These are phyloP conservation scores for Clavariopsis aquatica DNA, from an alignment of 495 filamentous ascomycete genomes.

Conservation along the genomic window DNA sequence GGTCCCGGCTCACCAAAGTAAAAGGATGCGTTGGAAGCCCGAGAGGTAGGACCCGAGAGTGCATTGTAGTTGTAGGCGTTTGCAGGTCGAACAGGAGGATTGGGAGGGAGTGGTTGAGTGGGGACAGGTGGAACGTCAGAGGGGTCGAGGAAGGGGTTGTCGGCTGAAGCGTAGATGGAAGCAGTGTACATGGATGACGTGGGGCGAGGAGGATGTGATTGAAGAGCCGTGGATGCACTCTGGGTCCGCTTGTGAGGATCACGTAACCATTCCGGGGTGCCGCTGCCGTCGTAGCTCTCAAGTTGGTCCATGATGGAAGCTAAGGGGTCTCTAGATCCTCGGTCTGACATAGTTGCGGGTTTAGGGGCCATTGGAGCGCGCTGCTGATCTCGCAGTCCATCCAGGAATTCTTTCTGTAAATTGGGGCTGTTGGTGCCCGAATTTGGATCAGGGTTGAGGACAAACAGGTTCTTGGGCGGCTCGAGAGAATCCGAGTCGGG, in stretches of 20 bases:
- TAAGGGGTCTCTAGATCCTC: slow-evolving; percentile 31
- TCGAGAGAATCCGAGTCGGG: slow-evolving; percentile 16
- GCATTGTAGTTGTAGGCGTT: slow-evolving; percentile 30
- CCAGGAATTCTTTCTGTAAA: slow-evolving; percentile 6
- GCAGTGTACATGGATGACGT: slow-evolving; percentile 27
- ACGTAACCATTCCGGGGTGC: slow-evolving; percentile 37
- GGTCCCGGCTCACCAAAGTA: slow-evolving; percentile 36
- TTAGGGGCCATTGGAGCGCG: slow-evolving; percentile 29
- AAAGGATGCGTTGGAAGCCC: slow-evolving; percentile 20
- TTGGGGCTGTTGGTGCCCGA: slow-evolving; percentile 2
- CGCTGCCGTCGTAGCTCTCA: slow-evolving; percentile 25
- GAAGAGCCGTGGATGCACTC: slow-evolving; percentile 29
- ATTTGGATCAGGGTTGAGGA: slow-evolving; percentile 25
- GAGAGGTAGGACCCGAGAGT: neutral
- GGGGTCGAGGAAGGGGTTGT: slow-evolving; percentile 31
- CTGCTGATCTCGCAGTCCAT: slow-evolving; percentile 33
- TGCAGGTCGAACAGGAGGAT: slow-evolving; percentile 19
- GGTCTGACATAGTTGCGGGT: slow-evolving; percentile 5
- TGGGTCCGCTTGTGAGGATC: slow-evolving; percentile 27
- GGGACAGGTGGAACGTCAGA: slow-evolving; percentile 26
- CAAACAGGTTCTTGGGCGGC: slow-evolving; percentile 13
- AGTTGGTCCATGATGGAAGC: slow-evolving; percentile 30
- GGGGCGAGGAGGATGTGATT: slow-evolving; percentile 36
- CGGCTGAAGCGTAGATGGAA: slow-evolving; percentile 22
- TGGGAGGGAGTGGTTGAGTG: slow-evolving; percentile 23